Conservation (phyloP, 768 basidiomycete genomes). For the Leucosporidium creatinivorum region DNA sequence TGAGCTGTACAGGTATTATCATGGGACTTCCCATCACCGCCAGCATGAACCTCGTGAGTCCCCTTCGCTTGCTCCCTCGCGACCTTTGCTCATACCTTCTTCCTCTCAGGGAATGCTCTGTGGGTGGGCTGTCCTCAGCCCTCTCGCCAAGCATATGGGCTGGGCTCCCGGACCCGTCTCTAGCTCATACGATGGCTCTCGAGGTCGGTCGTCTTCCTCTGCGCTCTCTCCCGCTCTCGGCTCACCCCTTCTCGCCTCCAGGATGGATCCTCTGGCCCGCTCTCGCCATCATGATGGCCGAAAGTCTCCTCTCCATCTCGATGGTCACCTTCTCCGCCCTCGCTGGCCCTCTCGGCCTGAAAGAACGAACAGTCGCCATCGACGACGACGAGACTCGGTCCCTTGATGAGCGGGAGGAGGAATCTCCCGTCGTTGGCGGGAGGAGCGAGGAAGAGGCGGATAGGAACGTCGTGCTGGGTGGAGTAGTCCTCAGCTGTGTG, state of each 20-base stretch:
- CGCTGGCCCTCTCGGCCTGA: slow-evolving; percentile 58
- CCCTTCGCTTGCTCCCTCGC: neutral
- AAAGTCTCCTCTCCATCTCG: slow-evolving; percentile 75
- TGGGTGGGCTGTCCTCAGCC: slow-evolving; percentile 91
- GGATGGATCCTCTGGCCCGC: slow-evolving; percentile 97
- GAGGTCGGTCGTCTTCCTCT: slow-evolving; percentile 41
- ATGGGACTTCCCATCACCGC: slow-evolving; percentile 95
- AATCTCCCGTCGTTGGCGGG: slow-evolving; percentile 19
- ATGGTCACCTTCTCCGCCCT: slow-evolving; percentile 53
- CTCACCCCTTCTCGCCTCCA: neutral
- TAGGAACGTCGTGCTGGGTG: slow-evolving; percentile 68
- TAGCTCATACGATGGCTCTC: slow-evolving; percentile 77
- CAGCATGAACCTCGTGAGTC: slow-evolving; percentile 76
- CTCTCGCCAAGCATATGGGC: slow-evolving; percentile 66
- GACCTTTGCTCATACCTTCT: neutral
- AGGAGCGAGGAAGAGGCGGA: slow-evolving; percentile 52
- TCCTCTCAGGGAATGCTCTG: slow-evolving; percentile 78
- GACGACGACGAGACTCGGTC: slow-evolving; percentile 42
- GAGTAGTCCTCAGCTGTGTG: slow-evolving; percentile 56
- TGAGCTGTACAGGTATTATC: slow-evolving; percentile 52
- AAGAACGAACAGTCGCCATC: slow-evolving; percentile 76
- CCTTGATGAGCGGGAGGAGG: slow-evolving; percentile 35
- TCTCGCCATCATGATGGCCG: slow-evolving; percentile 90
- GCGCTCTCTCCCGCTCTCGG: neutral
- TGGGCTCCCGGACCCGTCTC: slow-evolving; percentile 93